Base-by-base conservation (phyloP, 192 early-diverging fungal species). In the Dimargaris xerosporica region DNA sequence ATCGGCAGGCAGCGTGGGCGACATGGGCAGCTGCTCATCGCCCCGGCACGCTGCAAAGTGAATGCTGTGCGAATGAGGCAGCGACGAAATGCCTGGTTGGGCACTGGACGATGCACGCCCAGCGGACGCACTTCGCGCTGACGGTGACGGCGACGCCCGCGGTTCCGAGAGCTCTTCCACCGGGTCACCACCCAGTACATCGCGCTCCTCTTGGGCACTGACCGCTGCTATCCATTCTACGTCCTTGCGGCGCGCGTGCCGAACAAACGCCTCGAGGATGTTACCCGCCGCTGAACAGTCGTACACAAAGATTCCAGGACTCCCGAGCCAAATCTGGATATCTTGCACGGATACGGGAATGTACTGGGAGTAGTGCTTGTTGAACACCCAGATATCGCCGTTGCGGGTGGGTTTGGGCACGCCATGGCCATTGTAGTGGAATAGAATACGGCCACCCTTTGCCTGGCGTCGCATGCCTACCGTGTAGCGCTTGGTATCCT, bases 321-420 rank as follows among this genome's bases (percentile, higher is more conserved):
- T 89, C 31, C 96, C 96, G 5, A 99, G 73, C 91, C 91, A 94
- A 44, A 82, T 83, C 74, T 96, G 91, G 53, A 99, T 74, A 66
- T 96, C 93, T 68, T 89, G 80, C 11, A 94, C 73, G 39, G 85
- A 89, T 19, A 95, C 86, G 7, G 96, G 96, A 62, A 99, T 92
- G 75, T 99, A 99, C 78, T 99, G 96, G 41, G 93, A 96, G 78
- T 92, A 96, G 62, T 85, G 85, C 67, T 88, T 89, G 78, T 99
- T 96, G 66, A 99, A 99, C 43, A 93, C 94, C 96, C 96, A 99
- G 48, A 96, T 89, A 67, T 99, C 96, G 55, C 96, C 96, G 64
- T 87, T 89, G 16, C 77, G 69, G 15, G 94, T 96, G 16, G 96
- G 94, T 63, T 87, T 87, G 7, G 96, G 96, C 19, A 99, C 96